Conservation (phyloP, 2,329 filamentous ascomycete genomes). For the Penicillium polonicum region DNA sequence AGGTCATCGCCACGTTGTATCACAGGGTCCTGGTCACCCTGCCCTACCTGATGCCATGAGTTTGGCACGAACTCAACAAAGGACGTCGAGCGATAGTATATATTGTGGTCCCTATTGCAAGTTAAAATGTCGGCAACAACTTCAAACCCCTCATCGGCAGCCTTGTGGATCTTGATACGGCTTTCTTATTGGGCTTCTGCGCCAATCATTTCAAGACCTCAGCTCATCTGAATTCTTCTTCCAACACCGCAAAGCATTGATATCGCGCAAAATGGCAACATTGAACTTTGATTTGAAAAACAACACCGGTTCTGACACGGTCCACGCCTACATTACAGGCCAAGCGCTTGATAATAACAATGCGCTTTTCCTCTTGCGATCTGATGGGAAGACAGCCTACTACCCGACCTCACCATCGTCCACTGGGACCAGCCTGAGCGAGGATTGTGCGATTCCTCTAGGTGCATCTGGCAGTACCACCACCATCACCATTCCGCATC, state of each 20-base stretch:
- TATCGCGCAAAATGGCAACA: constrained; percentile 35
- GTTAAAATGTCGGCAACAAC: background rate
- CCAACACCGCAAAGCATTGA: background rate
- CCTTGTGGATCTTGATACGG: constrained; percentile 11
- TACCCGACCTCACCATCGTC: constrained; percentile 60
- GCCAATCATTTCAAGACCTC: constrained; percentile 1
- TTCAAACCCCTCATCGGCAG: background rate
- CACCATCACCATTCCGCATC: constrained; percentile 64
- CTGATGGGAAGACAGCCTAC: constrained; percentile 66
- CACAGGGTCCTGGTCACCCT: constrained; percentile 26
- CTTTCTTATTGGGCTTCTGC: constrained; percentile 7
- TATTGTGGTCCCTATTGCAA: constrained; percentile 12
- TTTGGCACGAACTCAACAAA: background rate
- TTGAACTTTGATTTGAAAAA: constrained; percentile 65
- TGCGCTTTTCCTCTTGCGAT: constrained; percentile 60
- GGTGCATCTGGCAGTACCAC: constrained; percentile 60
- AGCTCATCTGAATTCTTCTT: background rate
- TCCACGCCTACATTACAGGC: constrained; percentile 72
- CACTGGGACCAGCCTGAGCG: constrained; percentile 50
- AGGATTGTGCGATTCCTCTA: constrained; percentile 63
- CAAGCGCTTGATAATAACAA: constrained; percentile 60
- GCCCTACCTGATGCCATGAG: constrained; percentile 11
- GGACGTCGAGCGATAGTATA: constrained; percentile 1
- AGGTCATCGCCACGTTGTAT: constrained; percentile 17
- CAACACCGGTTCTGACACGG: constrained; percentile 58